Base-by-base conservation (phyloP, 345 rosid genomes). In the Aquilaria malaccensis region DNA sequence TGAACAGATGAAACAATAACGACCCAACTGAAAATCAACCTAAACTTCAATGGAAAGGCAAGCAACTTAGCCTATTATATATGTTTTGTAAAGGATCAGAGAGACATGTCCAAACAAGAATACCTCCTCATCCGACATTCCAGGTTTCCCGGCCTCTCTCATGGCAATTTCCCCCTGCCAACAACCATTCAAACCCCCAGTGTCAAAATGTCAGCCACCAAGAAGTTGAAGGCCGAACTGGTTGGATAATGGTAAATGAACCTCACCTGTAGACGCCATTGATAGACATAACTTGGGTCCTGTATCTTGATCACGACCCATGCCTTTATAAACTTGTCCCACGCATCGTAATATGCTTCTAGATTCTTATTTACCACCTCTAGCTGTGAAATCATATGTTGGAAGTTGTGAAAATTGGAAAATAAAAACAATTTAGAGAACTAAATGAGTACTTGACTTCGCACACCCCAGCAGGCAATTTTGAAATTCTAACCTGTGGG, bases 101-200 rank as follows among this genome's bases (percentile, higher is more conserved):
- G 43, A 2, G 4, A 37, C 43, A 37, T 37, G 43, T 5, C 7
- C 7, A 54, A 10, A 63, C 14, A 58, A 50, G 63, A 50, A 62
- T 33, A 90, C 99, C 95, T 94, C 99, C 53, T 86, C 95, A 61
- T 91, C 86, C 0, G 95, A 83, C 97, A 94, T 91, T 66, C 97
- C 96, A 6, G 91, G 77, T 32, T 85, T 72, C 10, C 97, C 99
- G 3, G 79, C 88, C 72, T 88, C 82, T 75, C 91, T 88, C 97
- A 90, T 90, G 52, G 91, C 93, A 61, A 94, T 75, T 81, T 94
- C 96, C 11, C 97, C 99, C 97, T 93, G 83, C 66, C 62, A 65
- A 70, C 54, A 62, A 30, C 43, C 46, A 13, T 10, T 13, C 67
- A 49, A 6, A 41, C 43, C 7, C 7, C 7, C 22, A 1, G 43